Conservation (phyloP, 306 rosid species). For the Cucurbita argyrosperma region DNA sequence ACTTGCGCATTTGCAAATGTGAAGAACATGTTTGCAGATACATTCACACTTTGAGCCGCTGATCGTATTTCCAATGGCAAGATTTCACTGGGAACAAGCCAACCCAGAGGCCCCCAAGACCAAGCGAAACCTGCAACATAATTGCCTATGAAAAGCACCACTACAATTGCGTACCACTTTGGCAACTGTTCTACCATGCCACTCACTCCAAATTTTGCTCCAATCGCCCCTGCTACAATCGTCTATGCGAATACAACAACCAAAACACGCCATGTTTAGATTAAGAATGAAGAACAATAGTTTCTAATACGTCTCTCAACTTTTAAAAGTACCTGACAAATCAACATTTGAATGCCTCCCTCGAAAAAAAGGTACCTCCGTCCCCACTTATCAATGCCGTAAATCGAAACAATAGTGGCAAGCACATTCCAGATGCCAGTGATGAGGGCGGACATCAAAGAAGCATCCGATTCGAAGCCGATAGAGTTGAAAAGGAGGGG, state of each 20-base stretch:
- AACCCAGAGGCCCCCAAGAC: slow-evolving; percentile 65
- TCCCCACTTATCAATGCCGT: background rate
- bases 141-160: slow-evolving; percentile 46
- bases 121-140: slow-evolving; percentile 83
- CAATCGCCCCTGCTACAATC: background rate
- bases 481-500: background rate
- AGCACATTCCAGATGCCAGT: background rate
- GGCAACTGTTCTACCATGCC: background rate
- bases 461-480: background rate
- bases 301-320: too few species aligned
- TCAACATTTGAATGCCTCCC: background rate
- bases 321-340: background rate
- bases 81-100: background rate
- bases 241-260: background rate
- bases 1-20: slow-evolving; percentile 58
- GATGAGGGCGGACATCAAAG: background rate
- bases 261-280: too few species aligned
- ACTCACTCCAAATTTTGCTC: background rate
- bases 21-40: slow-evolving; percentile 46
- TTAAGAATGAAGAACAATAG: too few species aligned
- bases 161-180: background rate
- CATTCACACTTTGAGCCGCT: background rate
- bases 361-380: background rate
- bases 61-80: background rate
- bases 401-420: background rate